Evolutionary conservation across 768 basidiomycete species (phyloP).

Genomic region (Gyrodon lividus): DNA sequence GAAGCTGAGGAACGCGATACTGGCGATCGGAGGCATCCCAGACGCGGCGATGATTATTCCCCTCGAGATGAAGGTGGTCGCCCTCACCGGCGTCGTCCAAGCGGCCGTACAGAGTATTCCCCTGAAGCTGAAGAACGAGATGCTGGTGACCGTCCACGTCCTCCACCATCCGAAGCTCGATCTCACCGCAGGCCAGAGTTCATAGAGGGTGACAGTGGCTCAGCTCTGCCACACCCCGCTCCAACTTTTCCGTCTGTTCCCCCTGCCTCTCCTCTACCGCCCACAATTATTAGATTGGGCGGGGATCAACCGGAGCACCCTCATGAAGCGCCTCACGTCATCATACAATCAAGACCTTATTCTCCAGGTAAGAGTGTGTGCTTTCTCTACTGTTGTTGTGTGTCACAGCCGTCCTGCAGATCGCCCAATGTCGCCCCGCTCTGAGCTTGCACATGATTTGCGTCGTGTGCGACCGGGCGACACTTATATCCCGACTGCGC

Average conservation of each 20-base stretch:
- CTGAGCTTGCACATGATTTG: slow-evolving; percentile 2
- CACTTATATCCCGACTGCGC: slow-evolving; percentile 10
- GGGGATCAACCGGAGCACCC: slow-evolving; percentile 6
- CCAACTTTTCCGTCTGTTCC: slow-evolving; percentile 1
- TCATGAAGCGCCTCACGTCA: not conserved
- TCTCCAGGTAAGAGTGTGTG: slow-evolving; percentile 15
- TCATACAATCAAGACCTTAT: slow-evolving; percentile 1
- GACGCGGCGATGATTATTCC: not conserved
- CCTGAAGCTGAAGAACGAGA: slow-evolving; percentile 13
- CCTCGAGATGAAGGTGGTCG: not conserved
- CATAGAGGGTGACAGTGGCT: slow-evolving; percentile 9
- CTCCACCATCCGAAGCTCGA: slow-evolving; percentile 10
- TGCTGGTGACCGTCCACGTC: slow-evolving; percentile 9
- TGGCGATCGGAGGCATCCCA: not conserved
- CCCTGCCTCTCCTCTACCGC: slow-evolving; percentile 22
- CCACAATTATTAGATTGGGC: slow-evolving; percentile 31
- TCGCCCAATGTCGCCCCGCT: slow-evolving; percentile 10
- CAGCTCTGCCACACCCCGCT: not conserved
- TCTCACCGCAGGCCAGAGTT: slow-evolving; percentile 8
- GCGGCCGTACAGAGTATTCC: slow-evolving; percentile 12
- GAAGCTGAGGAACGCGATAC: slow-evolving; percentile 4
- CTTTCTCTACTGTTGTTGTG: not conserved
- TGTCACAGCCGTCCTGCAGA: slow-evolving; percentile 18
- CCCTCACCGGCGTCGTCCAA: slow-evolving; percentile 10
- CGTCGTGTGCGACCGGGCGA: slow-evolving; percentile 12